A percentile compares a stretch with the other conserved stretches of the same genome.
These are phyloP conservation scores for Penicillium janthinellum DNA, from an alignment of 2,329 filamentous ascomycete species.

Conservation along the genomic window DNA sequence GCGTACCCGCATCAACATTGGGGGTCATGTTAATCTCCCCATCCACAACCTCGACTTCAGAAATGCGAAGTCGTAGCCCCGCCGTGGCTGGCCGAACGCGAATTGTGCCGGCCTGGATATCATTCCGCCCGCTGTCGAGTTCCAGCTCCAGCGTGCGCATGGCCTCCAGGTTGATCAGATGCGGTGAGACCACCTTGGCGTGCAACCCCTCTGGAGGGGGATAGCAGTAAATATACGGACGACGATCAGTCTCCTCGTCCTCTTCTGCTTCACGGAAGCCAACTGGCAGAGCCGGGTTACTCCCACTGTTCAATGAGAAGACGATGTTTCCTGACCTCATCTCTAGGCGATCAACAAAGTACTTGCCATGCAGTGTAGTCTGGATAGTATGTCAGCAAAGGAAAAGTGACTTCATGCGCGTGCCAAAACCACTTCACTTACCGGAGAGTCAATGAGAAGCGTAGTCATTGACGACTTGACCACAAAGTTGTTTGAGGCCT, in stretches of 20 bases:
- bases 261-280: slow-evolving; percentile 41
- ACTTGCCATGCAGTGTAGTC: slow-evolving; percentile 63
- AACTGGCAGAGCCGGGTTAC: slow-evolving; percentile 33
- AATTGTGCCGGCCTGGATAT: slow-evolving; percentile 53
- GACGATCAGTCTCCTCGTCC: slow-evolving; percentile 48
- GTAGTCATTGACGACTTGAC: slow-evolving; percentile 60
- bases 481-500: slow-evolving; percentile 48
- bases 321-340: slow-evolving; percentile 51
- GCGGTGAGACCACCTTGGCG: slow-evolving; percentile 66
- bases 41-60: slow-evolving; percentile 50
- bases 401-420: not conserved
- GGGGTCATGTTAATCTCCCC: slow-evolving; percentile 47
- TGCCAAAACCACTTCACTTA: slow-evolving; percentile 27
- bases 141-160: slow-evolving; percentile 75
- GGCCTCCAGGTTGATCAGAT: slow-evolving; percentile 75
- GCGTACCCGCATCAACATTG: slow-evolving; percentile 48
- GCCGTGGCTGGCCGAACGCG: slow-evolving; percentile 62
- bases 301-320: slow-evolving; percentile 37
- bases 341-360: slow-evolving; percentile 71
- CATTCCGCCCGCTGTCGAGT: slow-evolving; percentile 73
- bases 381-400: slow-evolving; percentile 9
- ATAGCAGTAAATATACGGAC: slow-evolving; percentile 70
- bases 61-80: slow-evolving; percentile 59
- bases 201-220: slow-evolving; percentile 70
- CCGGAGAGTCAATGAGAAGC: slow-evolving; percentile 53